Base-by-base conservation (phyloP, 2,329 filamentous ascomycete species). In the Fusarium buxicola region DNA sequence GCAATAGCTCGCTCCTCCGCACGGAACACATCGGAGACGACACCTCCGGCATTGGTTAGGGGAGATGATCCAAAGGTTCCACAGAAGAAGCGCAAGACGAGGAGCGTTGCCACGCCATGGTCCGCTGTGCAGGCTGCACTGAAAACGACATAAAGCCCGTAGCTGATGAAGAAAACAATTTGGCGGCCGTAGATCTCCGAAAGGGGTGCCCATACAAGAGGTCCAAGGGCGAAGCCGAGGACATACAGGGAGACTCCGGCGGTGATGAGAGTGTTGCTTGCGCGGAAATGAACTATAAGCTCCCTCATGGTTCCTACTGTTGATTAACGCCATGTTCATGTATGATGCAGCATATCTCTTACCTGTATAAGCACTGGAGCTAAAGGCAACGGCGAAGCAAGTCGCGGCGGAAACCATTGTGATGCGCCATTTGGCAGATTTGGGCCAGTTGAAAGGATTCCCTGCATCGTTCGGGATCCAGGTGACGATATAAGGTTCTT, bases 371-470 rank as follows among this genome's bases (percentile, higher is more conserved):
- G 89, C 89, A 5, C 87, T 89, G 4, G 88, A 90, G 48, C 86
- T 86, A 65, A 93, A 89, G 2, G 90, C 81, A 21, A 92, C 88
- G 28, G 82, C 88, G 38, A 93, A 81, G 2, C 88, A 90, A 9
- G 89, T 86, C 11, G 89, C 66, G 8, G 89, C 88, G 43, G 89
- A 85, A 43, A 89, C 73, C 52, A 84, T 71, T 2, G 88, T 89
- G 62, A 89, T 85, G 15, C 73, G 72, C 89, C 90, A 92, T 77
- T 91, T 91, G 73, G 82, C 82, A 32, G 70, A 55, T 4, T 71
- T 61, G 9, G 81, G 75, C 70, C 86, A 91, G 36, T 80, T 78
- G 79, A 88, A 84, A 0, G 90, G 89, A 71, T 92, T 90, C 58
- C 86, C 84, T 8, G 84, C 81, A 71, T 93, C 90, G 46, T 86